Evolutionary conservation across 768 basidiomycete species (phyloP).

Genomic region (Serpula lacrymans): DNA sequence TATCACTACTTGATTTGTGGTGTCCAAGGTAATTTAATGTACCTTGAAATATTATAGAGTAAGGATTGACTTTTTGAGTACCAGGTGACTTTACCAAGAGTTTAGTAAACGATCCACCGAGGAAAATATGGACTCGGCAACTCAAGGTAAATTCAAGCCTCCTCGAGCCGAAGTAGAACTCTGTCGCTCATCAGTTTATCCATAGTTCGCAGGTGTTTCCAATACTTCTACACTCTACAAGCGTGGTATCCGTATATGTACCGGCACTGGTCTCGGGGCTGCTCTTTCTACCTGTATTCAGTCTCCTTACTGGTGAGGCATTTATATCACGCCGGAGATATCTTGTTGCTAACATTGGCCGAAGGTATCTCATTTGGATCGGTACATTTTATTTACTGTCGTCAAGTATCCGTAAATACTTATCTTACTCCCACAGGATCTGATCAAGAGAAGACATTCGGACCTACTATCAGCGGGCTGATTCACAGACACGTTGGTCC

Average conservation of each 20-base stretch:
- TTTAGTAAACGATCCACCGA: conserved; percentile 68
- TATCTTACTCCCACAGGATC: conserved; percentile 45
- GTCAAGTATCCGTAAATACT: conserved; percentile 1
- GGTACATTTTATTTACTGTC: conserved; percentile 31
- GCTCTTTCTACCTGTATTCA: conserved; percentile 79
- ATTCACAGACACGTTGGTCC: conserved; percentile 70
- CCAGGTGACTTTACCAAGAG: conserved; percentile 72
- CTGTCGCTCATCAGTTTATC: conserved; percentile 1
- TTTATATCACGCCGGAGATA: not conserved
- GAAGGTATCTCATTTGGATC: conserved; percentile 79
- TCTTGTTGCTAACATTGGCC: not conserved
- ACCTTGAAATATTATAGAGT: no score
- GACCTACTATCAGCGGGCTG: conserved; percentile 71
- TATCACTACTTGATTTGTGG: conserved; percentile 82
- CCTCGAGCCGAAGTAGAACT: conserved; percentile 4
- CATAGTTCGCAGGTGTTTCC: conserved; percentile 77
- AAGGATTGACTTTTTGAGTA: not conserved
- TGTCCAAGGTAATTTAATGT: conserved; percentile 50
- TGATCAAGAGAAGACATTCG: conserved; percentile 83
- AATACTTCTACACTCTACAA: conserved; percentile 79
- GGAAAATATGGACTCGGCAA: conserved; percentile 73
- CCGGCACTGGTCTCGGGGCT: conserved; percentile 78
- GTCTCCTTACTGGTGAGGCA: conserved; percentile 60
- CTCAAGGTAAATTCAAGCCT: conserved; percentile 53
- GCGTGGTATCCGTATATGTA: conserved; percentile 78